phyloP scores from a whole-genome alignment of 495 filamentous ascomycete genomes.

The Aspergillus ellipticus region DNA sequence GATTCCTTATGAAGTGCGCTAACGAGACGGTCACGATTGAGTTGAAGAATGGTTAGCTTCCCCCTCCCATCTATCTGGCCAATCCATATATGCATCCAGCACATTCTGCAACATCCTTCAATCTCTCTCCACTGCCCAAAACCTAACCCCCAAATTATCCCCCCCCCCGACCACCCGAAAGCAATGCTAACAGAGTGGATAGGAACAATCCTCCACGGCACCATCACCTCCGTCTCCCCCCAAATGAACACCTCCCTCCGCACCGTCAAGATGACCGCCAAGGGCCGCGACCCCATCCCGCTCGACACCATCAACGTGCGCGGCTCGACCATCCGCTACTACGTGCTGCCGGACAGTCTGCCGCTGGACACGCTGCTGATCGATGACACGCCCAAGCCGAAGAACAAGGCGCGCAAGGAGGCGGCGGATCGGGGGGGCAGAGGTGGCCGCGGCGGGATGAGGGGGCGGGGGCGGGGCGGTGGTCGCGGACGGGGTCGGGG shows the following conservation, averaged over 20 bases:
- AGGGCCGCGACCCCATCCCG: conserved; percentile 76
- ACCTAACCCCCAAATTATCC: not conserved
- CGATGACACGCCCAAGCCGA: conserved; percentile 94
- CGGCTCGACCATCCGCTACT: conserved; percentile 88
- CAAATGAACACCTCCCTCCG: conserved; percentile 96
- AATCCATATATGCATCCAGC: no score
- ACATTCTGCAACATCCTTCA: no score
- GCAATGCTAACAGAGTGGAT: no score
- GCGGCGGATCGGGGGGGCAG: conserved; percentile 65
- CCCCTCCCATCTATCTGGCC: no score
- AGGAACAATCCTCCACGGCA: conserved; percentile 95
- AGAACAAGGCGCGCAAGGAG: conserved; percentile 99
- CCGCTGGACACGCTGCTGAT: conserved; percentile 92
- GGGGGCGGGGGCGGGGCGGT: conserved; percentile 53
- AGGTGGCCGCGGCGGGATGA: conserved; percentile 52
- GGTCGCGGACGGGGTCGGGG: conserved; percentile 64
- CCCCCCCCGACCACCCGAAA: no score
- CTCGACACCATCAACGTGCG: conserved; percentile 97
- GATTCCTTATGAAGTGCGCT: conserved; percentile 97
- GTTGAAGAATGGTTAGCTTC: conserved; percentile 84
- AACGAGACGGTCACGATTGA: conserved; percentile 98
- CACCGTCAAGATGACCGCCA: conserved; percentile 90
- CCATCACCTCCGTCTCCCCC: conserved; percentile 89
- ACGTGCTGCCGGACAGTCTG: conserved; percentile 89
- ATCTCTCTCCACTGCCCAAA: no score